These are phyloP conservation scores for Adiantum capillusveneris DNA, from an alignment of 75 land plant genomes.

Conservation along the genomic window DNA sequence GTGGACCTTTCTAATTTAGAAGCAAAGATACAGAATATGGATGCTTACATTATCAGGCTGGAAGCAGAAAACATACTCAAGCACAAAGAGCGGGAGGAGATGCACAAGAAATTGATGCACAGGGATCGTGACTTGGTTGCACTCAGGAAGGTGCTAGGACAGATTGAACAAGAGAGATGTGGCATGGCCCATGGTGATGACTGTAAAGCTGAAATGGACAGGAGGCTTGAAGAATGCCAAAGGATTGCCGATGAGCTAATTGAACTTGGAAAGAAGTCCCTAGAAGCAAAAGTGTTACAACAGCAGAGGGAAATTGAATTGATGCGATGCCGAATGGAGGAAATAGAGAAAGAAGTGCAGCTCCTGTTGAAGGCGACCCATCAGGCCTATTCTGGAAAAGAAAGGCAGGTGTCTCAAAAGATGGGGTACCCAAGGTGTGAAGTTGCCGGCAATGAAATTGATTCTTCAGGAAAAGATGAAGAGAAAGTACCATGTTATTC, in stretches of 20 bases:
- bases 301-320: conserved; percentile 62
- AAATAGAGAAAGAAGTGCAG: conserved; percentile 51
- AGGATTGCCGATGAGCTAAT: conserved; percentile 32
- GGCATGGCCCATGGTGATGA: conserved; percentile 45
- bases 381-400: too few species aligned
- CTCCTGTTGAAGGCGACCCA: too few species aligned
- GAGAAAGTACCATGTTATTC: too few species aligned
- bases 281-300: conserved; percentile 56
- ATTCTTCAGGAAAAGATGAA: too few species aligned
- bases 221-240: conserved; percentile 37
- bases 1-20: conserved; percentile 39
- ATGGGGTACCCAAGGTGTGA: too few species aligned
- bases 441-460: too few species aligned
- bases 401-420: too few species aligned
- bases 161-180: conserved; percentile 29
- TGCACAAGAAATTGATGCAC: conserved; percentile 34
- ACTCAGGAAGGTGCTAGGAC: conserved; percentile 39
- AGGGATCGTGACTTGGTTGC: conserved; percentile 63
- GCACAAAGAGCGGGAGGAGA: conserved; percentile 56
- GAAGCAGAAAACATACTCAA: conserved; percentile 66
- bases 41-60: conserved; percentile 63
- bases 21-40: conserved; percentile 72
- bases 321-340: conserved; percentile 59
- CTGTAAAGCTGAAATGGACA: conserved; percentile 41
- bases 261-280: conserved; percentile 43